Percentiles rank a stretch among this genome's conserved stretches.
These are phyloP conservation scores for Lophiotrema nucula DNA, from an alignment of 495 filamentous ascomycete species.

Conservation along the genomic window DNA sequence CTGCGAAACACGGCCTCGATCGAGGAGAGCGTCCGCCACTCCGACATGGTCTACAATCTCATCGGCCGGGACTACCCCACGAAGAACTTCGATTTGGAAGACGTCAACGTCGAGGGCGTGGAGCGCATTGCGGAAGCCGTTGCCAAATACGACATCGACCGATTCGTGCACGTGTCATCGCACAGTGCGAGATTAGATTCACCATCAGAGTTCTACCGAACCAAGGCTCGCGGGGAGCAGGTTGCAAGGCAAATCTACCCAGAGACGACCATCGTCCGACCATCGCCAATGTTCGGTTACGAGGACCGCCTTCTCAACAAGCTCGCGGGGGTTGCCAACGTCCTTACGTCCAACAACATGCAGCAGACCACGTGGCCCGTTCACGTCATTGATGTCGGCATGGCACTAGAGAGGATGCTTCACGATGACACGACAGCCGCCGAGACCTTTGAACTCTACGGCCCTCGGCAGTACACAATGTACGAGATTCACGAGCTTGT, in stretches of 20 bases:
- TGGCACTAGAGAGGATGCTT: slow-evolving; percentile 82
- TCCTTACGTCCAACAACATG: slow-evolving; percentile 90
- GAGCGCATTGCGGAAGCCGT: slow-evolving; percentile 93
- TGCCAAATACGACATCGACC: slow-evolving; percentile 97
- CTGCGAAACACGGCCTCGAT: slow-evolving; percentile 93
- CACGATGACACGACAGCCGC: slow-evolving; percentile 84
- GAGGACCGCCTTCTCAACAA: slow-evolving; percentile 89
- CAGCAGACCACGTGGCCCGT: slow-evolving; percentile 88
- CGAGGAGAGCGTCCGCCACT: slow-evolving; percentile 94
- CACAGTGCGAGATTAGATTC: slow-evolving; percentile 85
- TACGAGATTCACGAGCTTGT: slow-evolving; percentile 83
- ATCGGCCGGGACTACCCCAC: slow-evolving; percentile 91
- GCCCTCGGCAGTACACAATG: slow-evolving; percentile 87
- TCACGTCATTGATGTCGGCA: slow-evolving; percentile 74
- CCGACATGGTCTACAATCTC: slow-evolving; percentile 95
- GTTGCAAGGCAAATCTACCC: slow-evolving; percentile 89
- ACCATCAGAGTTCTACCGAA: slow-evolving; percentile 79
- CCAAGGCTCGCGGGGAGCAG: slow-evolving; percentile 82
- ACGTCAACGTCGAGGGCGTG: slow-evolving; percentile 92
- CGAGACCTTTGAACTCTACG: slow-evolving; percentile 93
- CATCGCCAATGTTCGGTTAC: slow-evolving; percentile 89
- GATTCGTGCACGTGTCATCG: slow-evolving; percentile 94
- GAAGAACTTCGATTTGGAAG: slow-evolving; percentile 92
- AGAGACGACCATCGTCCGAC: slow-evolving; percentile 95
- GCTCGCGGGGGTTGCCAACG: slow-evolving; percentile 72